Percentiles rank a stretch among this genome's conserved stretches.
Evolutionary conservation across 2,329 filamentous ascomycete species (phyloP).

Genomic region (Paracoccidioides lutzii): DNA sequence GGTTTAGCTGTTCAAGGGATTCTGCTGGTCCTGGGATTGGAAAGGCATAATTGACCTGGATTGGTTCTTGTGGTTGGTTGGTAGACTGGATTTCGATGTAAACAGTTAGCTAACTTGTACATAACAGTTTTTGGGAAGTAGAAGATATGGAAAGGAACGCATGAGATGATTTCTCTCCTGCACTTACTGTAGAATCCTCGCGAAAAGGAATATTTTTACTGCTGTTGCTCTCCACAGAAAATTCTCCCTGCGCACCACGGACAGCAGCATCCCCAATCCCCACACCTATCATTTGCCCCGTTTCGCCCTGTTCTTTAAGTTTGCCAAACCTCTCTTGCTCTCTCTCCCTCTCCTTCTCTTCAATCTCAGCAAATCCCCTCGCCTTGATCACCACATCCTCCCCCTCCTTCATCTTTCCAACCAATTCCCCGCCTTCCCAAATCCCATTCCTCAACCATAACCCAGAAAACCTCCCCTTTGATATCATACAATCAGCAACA

Average conservation of each 20-base stretch:
- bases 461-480: neutral
- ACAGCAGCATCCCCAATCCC: neutral
- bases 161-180: neutral
- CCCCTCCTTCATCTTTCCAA: neutral
- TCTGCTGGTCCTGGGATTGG: neutral
- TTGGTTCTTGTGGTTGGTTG: neutral
- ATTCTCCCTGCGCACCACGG: neutral
- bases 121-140: neutral
- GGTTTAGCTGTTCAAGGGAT: neutral
- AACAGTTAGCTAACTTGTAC: neutral
- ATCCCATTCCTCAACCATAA: constrained; percentile 2
- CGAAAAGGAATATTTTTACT: neutral
- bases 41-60: neutral
- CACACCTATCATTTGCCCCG: neutral
- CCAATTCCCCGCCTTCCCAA: constrained; percentile 1
- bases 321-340: neutral
- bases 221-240: neutral
- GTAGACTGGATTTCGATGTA: neutral
- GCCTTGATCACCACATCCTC: neutral
- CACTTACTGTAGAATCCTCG: neutral
- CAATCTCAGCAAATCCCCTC: neutral
- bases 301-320: neutral
- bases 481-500: neutral
- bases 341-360: neutral
- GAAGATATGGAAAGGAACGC: neutral